These are phyloP conservation scores for Candida sojae DNA, from an alignment of 1,139 yeast species.

Conservation along the genomic window DNA sequence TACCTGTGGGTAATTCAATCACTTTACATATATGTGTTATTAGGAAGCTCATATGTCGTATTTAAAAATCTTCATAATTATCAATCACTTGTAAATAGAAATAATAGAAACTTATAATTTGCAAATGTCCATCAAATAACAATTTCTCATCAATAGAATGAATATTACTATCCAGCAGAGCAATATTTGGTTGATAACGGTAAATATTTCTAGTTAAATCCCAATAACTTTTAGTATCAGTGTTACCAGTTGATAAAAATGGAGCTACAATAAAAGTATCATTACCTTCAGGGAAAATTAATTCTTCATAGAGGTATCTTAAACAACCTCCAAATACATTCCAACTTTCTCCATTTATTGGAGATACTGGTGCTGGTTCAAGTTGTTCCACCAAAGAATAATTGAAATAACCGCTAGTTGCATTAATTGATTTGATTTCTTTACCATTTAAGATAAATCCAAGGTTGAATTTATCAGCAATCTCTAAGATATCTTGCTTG, in stretches of 20 bases:
- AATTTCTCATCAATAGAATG: constrained; percentile 40
- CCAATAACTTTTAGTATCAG: constrained; percentile 47
- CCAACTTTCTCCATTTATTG: constrained; percentile 52
- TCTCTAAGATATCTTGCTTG: constrained; percentile 29
- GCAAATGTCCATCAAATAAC: constrained; percentile 26
- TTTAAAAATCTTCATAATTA: constrained; percentile 1
- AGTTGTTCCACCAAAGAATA: constrained; percentile 35
- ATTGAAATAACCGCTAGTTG: constrained; percentile 48
- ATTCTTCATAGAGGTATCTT: constrained; percentile 55
- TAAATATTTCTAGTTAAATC: constrained; percentile 38
- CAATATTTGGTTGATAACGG: constrained; percentile 35
- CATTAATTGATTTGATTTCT: constrained; percentile 24
- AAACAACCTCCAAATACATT: constrained; percentile 56
- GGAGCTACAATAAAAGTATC: constrained; percentile 36
- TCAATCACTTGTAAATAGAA: constrained; percentile 40
- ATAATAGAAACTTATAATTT: constrained; percentile 36
- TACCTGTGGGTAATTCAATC: neutral
- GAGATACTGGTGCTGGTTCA: constrained; percentile 65
- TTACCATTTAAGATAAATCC: constrained; percentile 45
- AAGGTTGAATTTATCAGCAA: constrained; percentile 48
- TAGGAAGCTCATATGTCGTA: neutral
- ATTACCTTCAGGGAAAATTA: constrained; percentile 28
- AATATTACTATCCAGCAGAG: constrained; percentile 18
- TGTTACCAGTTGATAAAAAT: constrained; percentile 36
- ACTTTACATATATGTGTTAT: neutral